Percentiles rank a stretch among this genome's conserved stretches.
These are phyloP conservation scores for Sugiyamaella castrensis DNA, from an alignment of 1,139 yeast species.

Conservation along the genomic window DNA sequence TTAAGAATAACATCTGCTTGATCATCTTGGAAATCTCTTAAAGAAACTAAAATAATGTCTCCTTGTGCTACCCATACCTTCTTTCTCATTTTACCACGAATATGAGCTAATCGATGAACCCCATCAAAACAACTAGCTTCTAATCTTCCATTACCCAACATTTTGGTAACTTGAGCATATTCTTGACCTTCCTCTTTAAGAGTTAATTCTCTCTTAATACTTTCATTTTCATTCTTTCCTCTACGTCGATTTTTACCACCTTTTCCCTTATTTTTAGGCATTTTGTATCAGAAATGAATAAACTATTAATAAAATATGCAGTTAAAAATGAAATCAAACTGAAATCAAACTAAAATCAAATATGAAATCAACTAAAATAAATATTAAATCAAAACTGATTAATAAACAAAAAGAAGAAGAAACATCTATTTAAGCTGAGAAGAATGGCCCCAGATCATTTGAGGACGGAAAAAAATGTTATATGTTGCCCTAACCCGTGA, in stretches of 20 bases:
- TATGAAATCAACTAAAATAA: too few species aligned
- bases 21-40: conserved; percentile 98
- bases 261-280: conserved; percentile 59
- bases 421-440: too few species aligned
- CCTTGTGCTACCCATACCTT: conserved; percentile 99
- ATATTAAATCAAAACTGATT: too few species aligned
- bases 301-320: neutral
- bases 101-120: conserved; percentile 89
- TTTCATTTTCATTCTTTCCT: conserved; percentile 93
- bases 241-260: conserved; percentile 85
- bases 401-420: too few species aligned
- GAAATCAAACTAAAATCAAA: neutral
- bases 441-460: too few species aligned
- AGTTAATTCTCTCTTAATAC: conserved; percentile 90
- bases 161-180: conserved; percentile 96
- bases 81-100: conserved; percentile 98
- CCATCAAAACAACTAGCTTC: conserved; percentile 96
- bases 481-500: too few species aligned
- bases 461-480: too few species aligned
- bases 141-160: conserved; percentile 97
- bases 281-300: conserved; percentile 30
- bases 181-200: conserved; percentile 96
- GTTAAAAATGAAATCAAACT: too few species aligned
- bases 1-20: conserved; percentile 98
- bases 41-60: conserved; percentile 90